phyloP scores from a whole-genome alignment of 2,329 filamentous ascomycete genomes.

The Scytalidium sp. region DNA sequence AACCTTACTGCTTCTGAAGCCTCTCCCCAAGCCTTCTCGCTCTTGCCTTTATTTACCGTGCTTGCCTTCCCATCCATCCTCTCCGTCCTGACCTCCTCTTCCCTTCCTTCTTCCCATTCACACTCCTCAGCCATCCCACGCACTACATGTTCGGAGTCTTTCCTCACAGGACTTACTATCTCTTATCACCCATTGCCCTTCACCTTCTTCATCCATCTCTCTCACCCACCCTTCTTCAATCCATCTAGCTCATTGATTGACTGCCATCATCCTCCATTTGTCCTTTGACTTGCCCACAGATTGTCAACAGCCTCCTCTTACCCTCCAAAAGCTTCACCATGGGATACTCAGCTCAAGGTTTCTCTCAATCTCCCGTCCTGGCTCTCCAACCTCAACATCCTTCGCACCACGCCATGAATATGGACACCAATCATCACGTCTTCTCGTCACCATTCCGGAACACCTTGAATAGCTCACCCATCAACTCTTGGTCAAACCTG shows the following conservation, averaged over 20 bases:
- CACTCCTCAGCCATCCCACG: no score
- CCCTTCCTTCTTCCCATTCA: not conserved
- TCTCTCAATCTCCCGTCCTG: conserved; percentile 20
- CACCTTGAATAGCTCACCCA: conserved; percentile 14
- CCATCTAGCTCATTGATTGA: no score
- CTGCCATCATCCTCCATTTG: no score
- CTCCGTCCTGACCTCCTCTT: not conserved
- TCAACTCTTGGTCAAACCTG: conserved; percentile 19
- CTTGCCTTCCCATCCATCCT: not conserved
- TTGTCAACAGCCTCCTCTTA: not conserved
- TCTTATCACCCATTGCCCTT: not conserved
- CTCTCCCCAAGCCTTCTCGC: not conserved
- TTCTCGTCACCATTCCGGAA: conserved; percentile 24
- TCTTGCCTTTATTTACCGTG: not conserved
- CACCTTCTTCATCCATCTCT: not conserved
- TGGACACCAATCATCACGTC: conserved; percentile 14
- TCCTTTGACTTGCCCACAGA: no score
- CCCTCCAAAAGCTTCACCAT: not conserved
- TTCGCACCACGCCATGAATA: conserved; percentile 21
- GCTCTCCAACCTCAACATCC: conserved; percentile 23
- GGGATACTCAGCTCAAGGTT: conserved; percentile 1
- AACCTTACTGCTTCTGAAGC: not conserved
- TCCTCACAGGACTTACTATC: not conserved
- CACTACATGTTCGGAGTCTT: not conserved
- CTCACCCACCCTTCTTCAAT: not conserved